These are phyloP conservation scores for Mortierella sp. DNA, from an alignment of 371 early-diverging fungal species.

Conservation along the genomic window DNA sequence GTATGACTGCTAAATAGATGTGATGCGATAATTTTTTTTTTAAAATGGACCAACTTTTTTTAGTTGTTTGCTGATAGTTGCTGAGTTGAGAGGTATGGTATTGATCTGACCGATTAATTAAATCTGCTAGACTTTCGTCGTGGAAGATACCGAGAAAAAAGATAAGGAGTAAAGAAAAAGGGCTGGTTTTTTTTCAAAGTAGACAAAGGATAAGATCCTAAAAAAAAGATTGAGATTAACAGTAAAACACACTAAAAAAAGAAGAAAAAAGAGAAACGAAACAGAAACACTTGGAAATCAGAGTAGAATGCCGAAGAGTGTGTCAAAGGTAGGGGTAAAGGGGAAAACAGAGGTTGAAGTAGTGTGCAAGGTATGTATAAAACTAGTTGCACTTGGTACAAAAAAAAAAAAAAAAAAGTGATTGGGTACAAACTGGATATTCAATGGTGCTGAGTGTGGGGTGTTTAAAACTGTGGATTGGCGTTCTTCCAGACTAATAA, in stretches of 20 bases:
- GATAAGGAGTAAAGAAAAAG: slow-evolving; percentile 5
- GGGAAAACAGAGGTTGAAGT: slow-evolving; percentile 17
- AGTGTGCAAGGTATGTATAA: slow-evolving; percentile 22
- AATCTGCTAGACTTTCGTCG: slow-evolving; percentile 17
- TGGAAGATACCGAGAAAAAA: slow-evolving; percentile 24
- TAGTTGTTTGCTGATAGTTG: slow-evolving; percentile 2
- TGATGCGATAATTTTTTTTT: slow-evolving; percentile 22
- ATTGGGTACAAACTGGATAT: slow-evolving; percentile 10
- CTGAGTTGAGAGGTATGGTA: slow-evolving; percentile 1
- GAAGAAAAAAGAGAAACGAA: not conserved
- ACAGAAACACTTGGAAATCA: slow-evolving; percentile 2
- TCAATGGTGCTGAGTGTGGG: not conserved
- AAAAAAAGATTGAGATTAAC: slow-evolving; percentile 7
- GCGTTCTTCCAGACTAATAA: slow-evolving; percentile 59
- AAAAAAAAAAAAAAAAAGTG: slow-evolving; percentile 29
- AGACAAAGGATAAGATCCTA: not conserved
- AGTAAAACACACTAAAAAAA: slow-evolving; percentile 2
- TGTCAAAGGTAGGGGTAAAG: not conserved
- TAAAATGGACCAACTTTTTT: no score
- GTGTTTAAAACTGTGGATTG: slow-evolving; percentile 37
- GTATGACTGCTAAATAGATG: slow-evolving; percentile 33
- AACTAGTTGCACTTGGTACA: slow-evolving; percentile 31
- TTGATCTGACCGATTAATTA: slow-evolving; percentile 14
- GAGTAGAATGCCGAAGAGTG: not conserved
- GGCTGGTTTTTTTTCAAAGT: not conserved